Percentiles rank a stretch among this genome's conserved stretches.
phyloP scores from a whole-genome alignment of 441 rosid genomes.

The Hura crepitans region DNA sequence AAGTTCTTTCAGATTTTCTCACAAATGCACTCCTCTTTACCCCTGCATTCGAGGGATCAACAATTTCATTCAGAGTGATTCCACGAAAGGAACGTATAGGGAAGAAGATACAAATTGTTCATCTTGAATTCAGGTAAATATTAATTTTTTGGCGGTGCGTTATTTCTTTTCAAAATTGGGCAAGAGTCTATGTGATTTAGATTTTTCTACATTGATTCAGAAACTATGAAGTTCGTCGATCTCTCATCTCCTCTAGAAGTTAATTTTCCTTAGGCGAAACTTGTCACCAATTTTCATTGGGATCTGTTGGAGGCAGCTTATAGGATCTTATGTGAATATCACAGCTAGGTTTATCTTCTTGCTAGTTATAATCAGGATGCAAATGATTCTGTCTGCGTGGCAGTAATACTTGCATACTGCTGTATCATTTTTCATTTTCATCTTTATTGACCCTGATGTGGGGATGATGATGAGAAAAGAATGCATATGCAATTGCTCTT shows the following conservation, averaged over 20 bases:
- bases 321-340: too few species aligned
- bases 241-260: neutral
- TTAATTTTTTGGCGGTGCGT: neutral
- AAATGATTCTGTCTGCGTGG: too few species aligned
- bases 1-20: constrained; percentile 66
- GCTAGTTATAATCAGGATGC: too few species aligned
- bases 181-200: neutral
- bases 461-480: neutral
- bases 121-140: constrained; percentile 65
- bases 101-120: constrained; percentile 48
- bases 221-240: neutral
- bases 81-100: constrained; percentile 54
- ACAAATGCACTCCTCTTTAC: constrained; percentile 52
- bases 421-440: neutral
- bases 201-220: neutral
- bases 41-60: constrained; percentile 49
- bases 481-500: neutral
- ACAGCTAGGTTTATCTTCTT: too few species aligned
- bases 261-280: neutral
- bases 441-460: neutral
- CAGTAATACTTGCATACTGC: too few species aligned
- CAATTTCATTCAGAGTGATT: constrained; percentile 45
- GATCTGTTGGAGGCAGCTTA: neutral
- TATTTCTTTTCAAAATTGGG: neutral
- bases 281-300: neutral